These are phyloP conservation scores for Diplodia scrobiculata DNA, from an alignment of 2,329 filamentous ascomycete species.

Conservation along the genomic window DNA sequence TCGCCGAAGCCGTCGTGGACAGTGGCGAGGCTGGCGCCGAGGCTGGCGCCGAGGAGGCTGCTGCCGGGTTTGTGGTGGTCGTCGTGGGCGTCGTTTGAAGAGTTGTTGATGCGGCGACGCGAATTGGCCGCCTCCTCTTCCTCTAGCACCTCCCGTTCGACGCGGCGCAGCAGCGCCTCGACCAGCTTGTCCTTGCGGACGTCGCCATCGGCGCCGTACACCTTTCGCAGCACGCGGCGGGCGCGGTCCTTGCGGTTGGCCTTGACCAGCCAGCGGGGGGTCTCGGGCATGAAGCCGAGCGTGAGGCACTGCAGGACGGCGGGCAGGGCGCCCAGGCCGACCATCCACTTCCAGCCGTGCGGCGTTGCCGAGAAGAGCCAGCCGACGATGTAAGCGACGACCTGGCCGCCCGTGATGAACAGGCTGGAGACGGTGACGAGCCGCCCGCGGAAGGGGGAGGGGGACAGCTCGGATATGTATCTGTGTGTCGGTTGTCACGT, in stretches of 20 bases:
- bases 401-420: conserved; percentile 85
- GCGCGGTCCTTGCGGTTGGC: conserved; percentile 65
- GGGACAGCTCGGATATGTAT: conserved; percentile 85
- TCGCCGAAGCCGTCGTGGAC: conserved; percentile 60
- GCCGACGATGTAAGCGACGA: conserved; percentile 67
- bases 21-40: conserved; percentile 46
- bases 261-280: conserved; percentile 82
- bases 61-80: conserved; percentile 33
- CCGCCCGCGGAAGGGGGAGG: conserved; percentile 72
- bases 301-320: conserved; percentile 70
- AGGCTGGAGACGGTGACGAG: conserved; percentile 80
- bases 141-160: conserved; percentile 73
- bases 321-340: conserved; percentile 78
- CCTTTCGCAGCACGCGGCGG: conserved; percentile 62
- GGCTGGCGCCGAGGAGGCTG: no score
- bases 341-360: conserved; percentile 86
- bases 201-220: conserved; percentile 55
- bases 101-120: conserved; percentile 39
- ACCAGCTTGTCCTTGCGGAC: conserved; percentile 47
- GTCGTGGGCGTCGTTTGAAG: not conserved
- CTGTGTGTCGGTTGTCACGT: not conserved
- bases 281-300: conserved; percentile 78
- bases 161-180: conserved; percentile 64
- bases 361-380: conserved; percentile 66
- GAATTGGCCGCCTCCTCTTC: conserved; percentile 59